A percentile compares a stretch with the other conserved stretches of the same genome.
Evolutionary conservation across 2,329 filamentous ascomycete genomes (phyloP).

Genomic region (Talaromyces sp.): DNA sequence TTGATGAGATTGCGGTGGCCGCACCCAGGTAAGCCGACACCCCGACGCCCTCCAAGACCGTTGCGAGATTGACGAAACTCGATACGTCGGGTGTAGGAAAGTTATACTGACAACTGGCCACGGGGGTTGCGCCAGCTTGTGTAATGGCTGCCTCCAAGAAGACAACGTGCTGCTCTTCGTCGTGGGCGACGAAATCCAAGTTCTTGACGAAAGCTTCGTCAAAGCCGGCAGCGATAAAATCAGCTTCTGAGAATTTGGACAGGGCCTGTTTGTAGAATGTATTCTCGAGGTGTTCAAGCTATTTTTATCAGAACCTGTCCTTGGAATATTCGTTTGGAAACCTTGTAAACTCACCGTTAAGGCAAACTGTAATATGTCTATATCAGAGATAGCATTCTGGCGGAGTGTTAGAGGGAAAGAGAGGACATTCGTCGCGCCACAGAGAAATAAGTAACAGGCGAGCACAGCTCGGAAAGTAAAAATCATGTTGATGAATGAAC

Average conservation of each 20-base stretch:
- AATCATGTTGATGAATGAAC: background rate
- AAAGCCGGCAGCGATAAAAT: constrained; percentile 52
- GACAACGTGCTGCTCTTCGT: constrained; percentile 55
- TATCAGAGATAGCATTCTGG: constrained; percentile 4
- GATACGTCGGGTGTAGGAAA: constrained; percentile 49
- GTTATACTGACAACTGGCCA: constrained; percentile 52
- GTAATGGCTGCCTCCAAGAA: constrained; percentile 48
- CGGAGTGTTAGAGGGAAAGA: constrained; percentile 8
- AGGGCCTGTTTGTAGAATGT: constrained; percentile 60
- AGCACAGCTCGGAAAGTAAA: background rate
- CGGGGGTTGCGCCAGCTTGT: constrained; percentile 47
- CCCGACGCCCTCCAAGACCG: constrained; percentile 54
- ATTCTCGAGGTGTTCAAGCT: constrained; percentile 55
- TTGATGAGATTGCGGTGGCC: constrained; percentile 53
- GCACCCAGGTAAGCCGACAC: constrained; percentile 59
- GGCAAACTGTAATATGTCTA: constrained; percentile 13
- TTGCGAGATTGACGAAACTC: constrained; percentile 50
- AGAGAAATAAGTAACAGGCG: background rate
- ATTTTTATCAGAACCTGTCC: background rate
- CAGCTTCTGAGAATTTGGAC: constrained; percentile 49
- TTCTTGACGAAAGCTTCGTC: constrained; percentile 52
- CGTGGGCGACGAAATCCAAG: constrained; percentile 51
- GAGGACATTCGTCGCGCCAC: background rate
- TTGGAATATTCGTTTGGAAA: background rate
- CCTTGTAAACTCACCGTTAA: constrained; percentile 7